Base-by-base conservation (phyloP, 2,329 filamentous ascomycete genomes). In the Beauveria medogensis region DNA sequence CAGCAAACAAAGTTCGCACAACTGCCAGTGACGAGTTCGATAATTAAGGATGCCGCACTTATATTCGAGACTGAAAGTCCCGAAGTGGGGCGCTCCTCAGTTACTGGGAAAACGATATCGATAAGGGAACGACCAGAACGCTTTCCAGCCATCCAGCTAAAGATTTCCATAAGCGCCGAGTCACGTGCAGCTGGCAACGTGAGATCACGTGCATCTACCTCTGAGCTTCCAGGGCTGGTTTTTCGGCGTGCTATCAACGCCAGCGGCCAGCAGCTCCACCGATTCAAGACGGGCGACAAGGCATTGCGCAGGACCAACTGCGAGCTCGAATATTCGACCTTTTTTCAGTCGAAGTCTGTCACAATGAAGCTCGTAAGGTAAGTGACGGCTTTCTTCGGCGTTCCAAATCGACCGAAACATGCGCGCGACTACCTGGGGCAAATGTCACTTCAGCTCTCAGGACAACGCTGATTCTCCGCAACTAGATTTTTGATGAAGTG, bases 401-500 rank as follows among this genome's bases (percentile, higher is more conserved):
- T 18, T 6, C 6, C n/a, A 1, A 34, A 30, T n/a, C 34, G 12
- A 26, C 50, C 59, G 61, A 68, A 69, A 64, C 69, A 67, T 53
- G 51, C 62, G 20, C 60, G 64, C 66, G 61, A 64, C 63, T 75
- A 97, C 7, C n/a, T 20, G n/a, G 37, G 40, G 22, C 18, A 12
- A 22, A 26, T 22, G 44, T 28, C 52, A 43, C 37, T n/a, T n/a
- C 28, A 28, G 28, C 41, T 37, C 7, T 24, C 41, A 3, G 8
- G n/a, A 44, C 20, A n/a, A 37, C 16, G 64, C 70, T 72, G 66
- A 72, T 67, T 57, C 50, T 62, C 16, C 55, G 63, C 65, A 59
- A 64, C 62, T 75, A 97, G 94, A 75, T 99, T 99, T 77, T 82
- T 99, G 69, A 97, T 97, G 93, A 99, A 99, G 82, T 97, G 93